Evolutionary conservation across 805 yeast species (phyloP), one percentile per base, ranked within the genome.

Genomic region (Cyberlindnera galapagoensis): DNA sequence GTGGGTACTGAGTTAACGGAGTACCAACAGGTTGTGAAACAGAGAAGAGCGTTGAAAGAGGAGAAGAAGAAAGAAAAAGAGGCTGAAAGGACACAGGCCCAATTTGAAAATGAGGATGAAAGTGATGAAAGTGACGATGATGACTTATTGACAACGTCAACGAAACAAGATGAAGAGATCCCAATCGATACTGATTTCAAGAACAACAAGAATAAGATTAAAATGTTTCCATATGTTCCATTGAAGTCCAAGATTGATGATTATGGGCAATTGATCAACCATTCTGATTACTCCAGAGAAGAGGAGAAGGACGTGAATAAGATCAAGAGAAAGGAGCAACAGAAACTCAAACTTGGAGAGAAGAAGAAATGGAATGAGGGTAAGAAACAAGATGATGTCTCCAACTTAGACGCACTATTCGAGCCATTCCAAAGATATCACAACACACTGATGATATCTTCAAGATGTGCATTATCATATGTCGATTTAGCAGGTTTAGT

Each of bases 401-500:
- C 61, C 24, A 63, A 64, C 30, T 52, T 71, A 30, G 79, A 76
- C 38, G 62, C 80, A 1, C 55, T 71, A 27, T 62, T 58, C 38
- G 57, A 59, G 9, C 92, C 92, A 4, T 59, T 63, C 21, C 61
- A 63, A 30, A 57, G 80, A 34, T 56, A 60, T 5, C 34, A 46
- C 7, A 44, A 50, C 3, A 49, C 49, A 3, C 30, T 49, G 4
- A 47, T 62, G n/a, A 54, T 80, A 9, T 60, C 60, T 5, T 61
- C 85, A 5, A 63, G 78, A 37, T 87, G 96, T 57, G 80, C 78
- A 2, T 56, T 88, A 7, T 71, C 83, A 3, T 86, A 64, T 51
- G 72, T 90, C 35, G 97, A 90, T 52, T 63, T 88, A 28, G 73
- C 87, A 11, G 95, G 96, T 14, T 58, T 81, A 13, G 90, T 85